Conservation (phyloP, 2,329 filamentous ascomycete genomes). For the Endothia cerciana region DNA sequence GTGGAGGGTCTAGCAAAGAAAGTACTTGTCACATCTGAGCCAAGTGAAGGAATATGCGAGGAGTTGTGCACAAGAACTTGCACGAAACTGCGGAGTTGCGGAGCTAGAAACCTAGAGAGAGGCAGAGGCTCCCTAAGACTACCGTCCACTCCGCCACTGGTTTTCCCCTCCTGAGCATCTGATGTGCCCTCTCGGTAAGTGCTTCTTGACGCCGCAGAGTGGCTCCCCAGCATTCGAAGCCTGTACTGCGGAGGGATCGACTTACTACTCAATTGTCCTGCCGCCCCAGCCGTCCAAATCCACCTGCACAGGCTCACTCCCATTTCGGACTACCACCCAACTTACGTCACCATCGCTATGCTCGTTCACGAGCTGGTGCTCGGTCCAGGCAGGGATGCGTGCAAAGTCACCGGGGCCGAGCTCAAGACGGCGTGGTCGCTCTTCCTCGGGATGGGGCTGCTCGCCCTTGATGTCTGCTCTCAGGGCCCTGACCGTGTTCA, state of each 20-base stretch:
- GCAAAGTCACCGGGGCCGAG: slow-evolving; percentile 70
- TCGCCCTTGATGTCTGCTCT: slow-evolving; percentile 26
- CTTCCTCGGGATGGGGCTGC: slow-evolving; percentile 43
- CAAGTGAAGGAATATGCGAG: too few species aligned
- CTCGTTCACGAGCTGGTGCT: slow-evolving; percentile 73
- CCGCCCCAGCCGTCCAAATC: slow-evolving; percentile 67
- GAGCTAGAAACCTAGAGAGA: neutral
- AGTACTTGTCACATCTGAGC: too few species aligned
- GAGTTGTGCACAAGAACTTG: too few species aligned
- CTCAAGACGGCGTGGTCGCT: slow-evolving; percentile 55
- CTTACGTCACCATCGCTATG: slow-evolving; percentile 55
- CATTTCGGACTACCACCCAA: slow-evolving; percentile 69
- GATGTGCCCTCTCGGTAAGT: neutral
- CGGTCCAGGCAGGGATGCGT: slow-evolving; percentile 69
- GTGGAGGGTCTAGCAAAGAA: too few species aligned
- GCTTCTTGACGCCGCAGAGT: too few species aligned
- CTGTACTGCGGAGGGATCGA: neutral
- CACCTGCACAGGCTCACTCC: slow-evolving; percentile 62
- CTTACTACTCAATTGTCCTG: slow-evolving; percentile 23
- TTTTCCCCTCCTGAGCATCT: neutral
- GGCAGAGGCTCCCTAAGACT: neutral
- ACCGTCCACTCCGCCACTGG: neutral
- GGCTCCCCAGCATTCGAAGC: neutral
- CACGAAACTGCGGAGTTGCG: too few species aligned
- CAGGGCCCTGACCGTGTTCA: slow-evolving; percentile 22